phyloP scores from a whole-genome alignment of 1,284 basidiomycete species.

The Puccinia horiana region DNA sequence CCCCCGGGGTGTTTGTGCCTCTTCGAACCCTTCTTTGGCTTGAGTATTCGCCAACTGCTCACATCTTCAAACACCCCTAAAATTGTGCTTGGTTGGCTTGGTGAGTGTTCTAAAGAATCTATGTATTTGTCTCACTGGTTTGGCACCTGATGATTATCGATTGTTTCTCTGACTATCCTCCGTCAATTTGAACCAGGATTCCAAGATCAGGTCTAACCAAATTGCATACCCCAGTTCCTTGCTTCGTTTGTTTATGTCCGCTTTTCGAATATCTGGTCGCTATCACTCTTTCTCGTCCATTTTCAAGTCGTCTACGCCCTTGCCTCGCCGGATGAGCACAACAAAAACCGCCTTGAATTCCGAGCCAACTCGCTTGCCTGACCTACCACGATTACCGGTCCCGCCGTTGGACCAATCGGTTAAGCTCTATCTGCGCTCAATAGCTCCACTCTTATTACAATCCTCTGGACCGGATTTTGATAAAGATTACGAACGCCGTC shows the following conservation, averaged over 20 bases:
- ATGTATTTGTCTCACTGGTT: too few relatives aligned
- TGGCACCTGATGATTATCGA: too few relatives aligned
- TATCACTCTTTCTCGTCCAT: too few relatives aligned
- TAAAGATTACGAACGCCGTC: constrained; percentile 67
- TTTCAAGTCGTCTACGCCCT: neutral
- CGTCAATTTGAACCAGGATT: too few relatives aligned
- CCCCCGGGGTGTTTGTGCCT: too few relatives aligned
- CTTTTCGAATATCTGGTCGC: neutral
- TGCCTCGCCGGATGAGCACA: constrained; percentile 5
- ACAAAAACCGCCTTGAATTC: neutral
- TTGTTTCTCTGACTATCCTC: too few relatives aligned
- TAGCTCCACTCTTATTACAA: constrained; percentile 77
- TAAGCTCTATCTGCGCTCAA: constrained; percentile 74
- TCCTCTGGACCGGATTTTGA: constrained; percentile 67
- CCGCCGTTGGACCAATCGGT: constrained; percentile 77
- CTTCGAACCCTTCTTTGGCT: too few relatives aligned
- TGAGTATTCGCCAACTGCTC: too few relatives aligned
- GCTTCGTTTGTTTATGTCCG: neutral
- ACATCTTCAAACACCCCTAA: too few relatives aligned
- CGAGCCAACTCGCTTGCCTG: neutral
- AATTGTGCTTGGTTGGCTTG: too few relatives aligned
- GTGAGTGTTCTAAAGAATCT: too few relatives aligned
- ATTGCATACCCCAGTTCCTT: neutral
- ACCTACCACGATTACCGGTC: constrained; percentile 74
- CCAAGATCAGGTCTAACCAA: neutral